Evolutionary conservation across 2,329 filamentous ascomycete genomes (phyloP), one percentile per base, ranked within the genome.

Genomic region (Aspergillus sp.): DNA sequence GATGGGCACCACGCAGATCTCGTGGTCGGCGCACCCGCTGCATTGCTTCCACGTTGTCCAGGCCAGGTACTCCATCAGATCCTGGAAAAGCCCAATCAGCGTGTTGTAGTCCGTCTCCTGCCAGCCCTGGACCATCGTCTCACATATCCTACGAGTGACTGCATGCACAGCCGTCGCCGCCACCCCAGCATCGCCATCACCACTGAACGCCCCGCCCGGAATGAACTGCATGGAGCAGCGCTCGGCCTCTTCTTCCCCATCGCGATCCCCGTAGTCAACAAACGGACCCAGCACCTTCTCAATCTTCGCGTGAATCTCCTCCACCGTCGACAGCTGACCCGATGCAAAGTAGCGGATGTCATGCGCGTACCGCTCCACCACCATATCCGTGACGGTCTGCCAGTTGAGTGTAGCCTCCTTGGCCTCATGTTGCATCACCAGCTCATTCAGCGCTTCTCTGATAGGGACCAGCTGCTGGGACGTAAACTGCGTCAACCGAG

Each of bases 341-440:
- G 76, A 76, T 1, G 63, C 63, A 12, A 78, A 63, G 47, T 74
- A 74, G 7, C 72, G 68, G 28, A 92, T 74, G 23, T 86, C 79
- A 32, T 83, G 77, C 4, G 82, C 81, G 67, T 89, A 91, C 1
- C 89, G 82, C 4, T 79, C 72, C 4, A 91, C 79, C 4, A 92
- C 78, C 79, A 89, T 82, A 66, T 93, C 90, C 0, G 83, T 81
- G 1, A 89, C 78, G 0, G 77, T 81, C 69, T 92, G 90, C 90
- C 90, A 92, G 67, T 91, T 78, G 25, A 85, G 69, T 3, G 65
- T 63, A 7, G 53, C 13, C 70, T 17, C 68, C 63, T 23, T 63
- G 66, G 52, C 63, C 12, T 74, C 72, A 10, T 74, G 67, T 8
- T 59, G 65, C 30, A 74, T 64, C 1, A 83, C 74, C 49, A 85